These are phyloP conservation scores for Corrigiola litoralis DNA, from an alignment of 179 eudicot species.

Conservation along the genomic window DNA sequence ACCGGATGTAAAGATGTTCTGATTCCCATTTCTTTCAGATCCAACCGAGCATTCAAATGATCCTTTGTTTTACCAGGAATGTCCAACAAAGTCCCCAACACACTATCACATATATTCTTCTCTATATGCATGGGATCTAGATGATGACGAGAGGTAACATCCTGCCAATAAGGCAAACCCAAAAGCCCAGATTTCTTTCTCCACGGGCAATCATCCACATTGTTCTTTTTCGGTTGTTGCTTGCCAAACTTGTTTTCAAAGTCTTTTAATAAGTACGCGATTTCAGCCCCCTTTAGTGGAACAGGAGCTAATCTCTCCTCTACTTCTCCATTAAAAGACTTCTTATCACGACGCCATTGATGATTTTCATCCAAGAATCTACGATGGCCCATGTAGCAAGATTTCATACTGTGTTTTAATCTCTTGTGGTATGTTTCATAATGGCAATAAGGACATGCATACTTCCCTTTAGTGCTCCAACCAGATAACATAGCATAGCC, in stretches of 20 bases:
- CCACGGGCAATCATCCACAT: neutral
- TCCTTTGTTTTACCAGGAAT: constrained; percentile 26
- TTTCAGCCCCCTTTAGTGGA: neutral
- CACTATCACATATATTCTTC: constrained; percentile 28
- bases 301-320: neutral
- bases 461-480: constrained; percentile 12
- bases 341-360: constrained; percentile 5
- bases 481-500: too few relatives aligned
- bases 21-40: constrained; percentile 25
- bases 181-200: constrained; percentile 9
- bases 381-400: constrained; percentile 11
- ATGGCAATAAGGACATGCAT: constrained; percentile 4
- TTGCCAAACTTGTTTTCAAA: constrained; percentile 10
- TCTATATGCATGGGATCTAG: constrained; percentile 37
- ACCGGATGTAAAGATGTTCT: constrained; percentile 5
- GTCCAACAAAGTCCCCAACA: constrained; percentile 18
- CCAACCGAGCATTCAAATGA: constrained; percentile 7
- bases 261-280: neutral
- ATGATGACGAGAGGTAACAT: constrained; percentile 7
- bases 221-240: neutral
- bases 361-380: constrained; percentile 8
- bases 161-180: constrained; percentile 20
- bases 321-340: neutral
- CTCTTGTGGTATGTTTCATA: neutral
- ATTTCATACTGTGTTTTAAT: constrained; percentile 2